These are phyloP conservation scores for Rutstroemia sp. DNA, from an alignment of 2,329 filamentous ascomycete genomes.

Conservation along the genomic window DNA sequence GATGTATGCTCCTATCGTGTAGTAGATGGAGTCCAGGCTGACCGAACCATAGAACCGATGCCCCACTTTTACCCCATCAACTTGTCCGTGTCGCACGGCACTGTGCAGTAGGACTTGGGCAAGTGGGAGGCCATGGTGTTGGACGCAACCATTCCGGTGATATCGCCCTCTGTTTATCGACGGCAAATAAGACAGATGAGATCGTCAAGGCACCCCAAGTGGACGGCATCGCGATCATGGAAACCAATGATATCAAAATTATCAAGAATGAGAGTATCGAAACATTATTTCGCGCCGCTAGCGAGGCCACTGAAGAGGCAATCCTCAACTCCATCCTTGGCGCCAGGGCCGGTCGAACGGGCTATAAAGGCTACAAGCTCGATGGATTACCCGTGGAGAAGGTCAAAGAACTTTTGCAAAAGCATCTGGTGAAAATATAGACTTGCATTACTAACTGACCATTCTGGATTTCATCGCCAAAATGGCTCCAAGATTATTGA, in stretches of 20 bases:
- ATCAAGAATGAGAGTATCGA: slow-evolving; percentile 54
- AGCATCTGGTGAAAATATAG: slow-evolving; percentile 18
- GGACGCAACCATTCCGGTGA: slow-evolving; percentile 54
- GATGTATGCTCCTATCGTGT: slow-evolving; percentile 27
- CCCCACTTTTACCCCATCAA: slow-evolving; percentile 49
- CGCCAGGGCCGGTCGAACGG: slow-evolving; percentile 52
- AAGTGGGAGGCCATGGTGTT: slow-evolving; percentile 49
- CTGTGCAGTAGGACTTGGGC: slow-evolving; percentile 52
- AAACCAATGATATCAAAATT: slow-evolving; percentile 39
- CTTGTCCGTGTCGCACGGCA: slow-evolving; percentile 51
- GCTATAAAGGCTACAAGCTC: slow-evolving; percentile 41
- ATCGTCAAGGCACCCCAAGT: slow-evolving; percentile 22
- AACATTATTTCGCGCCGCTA: slow-evolving; percentile 51
- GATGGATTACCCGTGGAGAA: slow-evolving; percentile 41
- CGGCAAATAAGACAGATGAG: slow-evolving; percentile 37
- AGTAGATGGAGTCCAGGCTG: neutral
- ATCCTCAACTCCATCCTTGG: slow-evolving; percentile 55
- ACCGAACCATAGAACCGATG: slow-evolving; percentile 39
- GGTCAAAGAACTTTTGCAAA: slow-evolving; percentile 16
- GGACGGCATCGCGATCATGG: slow-evolving; percentile 24
- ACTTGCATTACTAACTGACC: neutral
- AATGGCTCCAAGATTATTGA: too few relatives aligned
- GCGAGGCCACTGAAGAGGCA: slow-evolving; percentile 57
- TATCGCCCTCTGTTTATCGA: slow-evolving; percentile 61
- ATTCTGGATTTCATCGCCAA: too few relatives aligned